These are phyloP conservation scores for Monascus ruber DNA, from an alignment of 2,329 filamentous ascomycete species.

Conservation along the genomic window DNA sequence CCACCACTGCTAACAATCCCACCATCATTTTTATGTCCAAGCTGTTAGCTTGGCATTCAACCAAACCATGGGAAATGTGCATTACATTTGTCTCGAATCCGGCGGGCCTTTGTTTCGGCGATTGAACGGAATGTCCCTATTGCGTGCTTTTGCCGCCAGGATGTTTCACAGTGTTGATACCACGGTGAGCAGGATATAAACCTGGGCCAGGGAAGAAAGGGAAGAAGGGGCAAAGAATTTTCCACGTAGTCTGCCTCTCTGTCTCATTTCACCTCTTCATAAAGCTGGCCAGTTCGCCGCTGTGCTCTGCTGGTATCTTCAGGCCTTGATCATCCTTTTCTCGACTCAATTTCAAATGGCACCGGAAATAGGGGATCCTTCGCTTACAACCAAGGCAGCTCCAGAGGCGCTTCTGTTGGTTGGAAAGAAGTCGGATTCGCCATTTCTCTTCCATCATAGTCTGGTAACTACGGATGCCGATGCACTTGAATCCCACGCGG, in stretches of 20 bases:
- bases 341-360: too few species aligned
- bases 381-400: neutral
- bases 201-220: neutral
- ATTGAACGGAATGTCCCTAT: neutral
- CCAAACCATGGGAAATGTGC: too few species aligned
- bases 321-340: too few species aligned
- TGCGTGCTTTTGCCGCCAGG: neutral
- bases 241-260: too few species aligned
- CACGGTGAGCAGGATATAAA: neutral
- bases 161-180: neutral
- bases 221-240: neutral
- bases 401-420: neutral
- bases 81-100: too few species aligned
- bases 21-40: too few species aligned
- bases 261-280: too few species aligned
- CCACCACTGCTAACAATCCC: too few species aligned
- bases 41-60: too few species aligned
- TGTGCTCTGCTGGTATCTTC: too few species aligned
- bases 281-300: too few species aligned
- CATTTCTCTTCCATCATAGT: conserved; percentile 17
- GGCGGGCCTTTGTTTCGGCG: neutral
- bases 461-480: conserved; percentile 23
- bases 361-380: neutral
- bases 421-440: neutral
- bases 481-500: conserved; percentile 22